phyloP scores from a whole-genome alignment of 2,329 filamentous ascomycete genomes.

The Graphium sp. region DNA sequence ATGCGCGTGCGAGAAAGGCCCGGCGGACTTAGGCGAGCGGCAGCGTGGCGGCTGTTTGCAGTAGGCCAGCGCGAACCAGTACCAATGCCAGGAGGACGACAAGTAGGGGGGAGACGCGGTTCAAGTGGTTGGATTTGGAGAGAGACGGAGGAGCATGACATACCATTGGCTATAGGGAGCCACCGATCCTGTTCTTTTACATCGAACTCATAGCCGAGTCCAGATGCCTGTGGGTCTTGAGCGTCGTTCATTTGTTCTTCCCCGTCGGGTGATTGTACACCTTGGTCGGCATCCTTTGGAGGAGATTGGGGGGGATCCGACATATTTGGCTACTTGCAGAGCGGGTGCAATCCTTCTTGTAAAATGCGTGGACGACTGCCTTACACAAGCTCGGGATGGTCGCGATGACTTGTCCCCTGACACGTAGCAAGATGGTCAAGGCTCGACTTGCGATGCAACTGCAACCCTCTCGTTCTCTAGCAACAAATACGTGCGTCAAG shows the following conservation, averaged over 20 bases:
- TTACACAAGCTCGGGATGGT: constrained; percentile 35
- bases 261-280: constrained; percentile 84
- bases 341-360: constrained; percentile 45
- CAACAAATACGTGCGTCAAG: too few species aligned
- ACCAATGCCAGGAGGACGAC: constrained; percentile 26
- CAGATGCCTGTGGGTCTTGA: constrained; percentile 61
- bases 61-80: too few species aligned
- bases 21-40: too few species aligned
- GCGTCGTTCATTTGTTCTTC: constrained; percentile 86
- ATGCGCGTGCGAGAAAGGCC: too few species aligned
- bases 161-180: constrained; percentile 99
- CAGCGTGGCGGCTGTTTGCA: too few species aligned
- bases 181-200: constrained; percentile 99
- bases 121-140: constrained; percentile 1
- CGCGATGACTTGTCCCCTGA: constrained; percentile 41
- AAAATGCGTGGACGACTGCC: constrained; percentile 38
- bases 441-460: constrained; percentile 32
- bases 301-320: constrained; percentile 74
- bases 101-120: constrained; percentile 6
- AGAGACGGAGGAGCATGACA: constrained; percentile 30
- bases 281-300: constrained; percentile 88
- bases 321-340: constrained; percentile 75
- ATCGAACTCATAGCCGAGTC: constrained; percentile 80
- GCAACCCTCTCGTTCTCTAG: too few species aligned
- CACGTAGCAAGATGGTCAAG: constrained; percentile 42